Base-by-base conservation (phyloP, 208 protist species). In the Trypanosoma melophagium region DNA sequence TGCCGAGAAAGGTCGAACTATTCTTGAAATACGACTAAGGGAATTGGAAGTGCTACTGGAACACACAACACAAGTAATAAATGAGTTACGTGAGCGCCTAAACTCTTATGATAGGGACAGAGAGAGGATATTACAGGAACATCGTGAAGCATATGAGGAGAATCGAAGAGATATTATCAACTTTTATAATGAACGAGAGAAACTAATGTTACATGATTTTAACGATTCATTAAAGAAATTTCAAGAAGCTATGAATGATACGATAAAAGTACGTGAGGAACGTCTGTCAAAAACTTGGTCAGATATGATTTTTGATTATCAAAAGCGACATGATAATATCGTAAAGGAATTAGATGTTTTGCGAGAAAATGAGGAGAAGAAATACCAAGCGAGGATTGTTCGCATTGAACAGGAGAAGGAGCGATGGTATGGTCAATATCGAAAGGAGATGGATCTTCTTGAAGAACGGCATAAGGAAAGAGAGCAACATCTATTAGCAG, bases 331-430 rank as follows among this genome's bases (percentile, higher is more conserved):
- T 57, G 69, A 75, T 35, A 71, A 84, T 22, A 40, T 76, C 35
- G 47, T 74, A 13, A 54, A 67, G 16, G 59, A 79, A 10, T 49
- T 56, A n/a, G 61, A 77, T 42, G 53, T 73, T 25, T 73, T 77
- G 31, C 70, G 60, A 19, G 52, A 70, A 31, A 67, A 71, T 19
- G 72, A 81, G 67, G 77, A 81, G 19, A 77, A 55, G 31, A 77
- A 89, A n/a, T 71, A 70, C 24, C 64, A 77, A 38, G 69, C 69
- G n/a, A 69, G 62, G 1, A 61, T 69, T 12, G 57, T 59, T 22
- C 51, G 68, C 40, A 59, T 80, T 17, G 80, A 90, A 31, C 66
- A 71, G 9, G 84, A 90, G 16, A 90, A 80, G 56, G 74, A 80
- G 28, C 42, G 66, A 52, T 74, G 68, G 60, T 76, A 59, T 62